Percentiles rank a stretch among this genome's conserved stretches.
Evolutionary conservation across 176 grass and related monocot genomes (phyloP).

Genomic region (Luzula sylvatica): DNA sequence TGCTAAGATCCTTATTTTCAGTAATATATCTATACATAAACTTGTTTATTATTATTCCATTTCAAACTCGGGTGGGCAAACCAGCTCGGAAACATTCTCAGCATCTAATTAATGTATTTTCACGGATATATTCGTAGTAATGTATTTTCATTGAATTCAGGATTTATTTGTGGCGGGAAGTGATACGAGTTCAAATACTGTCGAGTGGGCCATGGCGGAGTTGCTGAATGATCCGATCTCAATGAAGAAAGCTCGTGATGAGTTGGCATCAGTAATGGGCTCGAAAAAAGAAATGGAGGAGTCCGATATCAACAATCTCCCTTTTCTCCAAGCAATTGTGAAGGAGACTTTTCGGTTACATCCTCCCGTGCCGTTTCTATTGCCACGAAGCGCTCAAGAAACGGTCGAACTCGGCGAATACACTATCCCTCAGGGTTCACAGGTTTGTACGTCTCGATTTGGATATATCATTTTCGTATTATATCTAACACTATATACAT

Average conservation of each 20-base stretch:
- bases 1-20: neutral
- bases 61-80: too few relatives aligned
- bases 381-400: constrained; percentile 18
- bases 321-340: constrained; percentile 35
- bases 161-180: constrained; percentile 37
- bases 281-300: constrained; percentile 25
- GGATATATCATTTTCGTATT: too few relatives aligned
- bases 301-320: constrained; percentile 7
- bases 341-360: constrained; percentile 46
- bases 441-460: too few relatives aligned
- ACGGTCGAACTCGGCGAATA: constrained; percentile 23
- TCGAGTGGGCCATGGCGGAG: constrained; percentile 45
- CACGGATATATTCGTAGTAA: too few relatives aligned
- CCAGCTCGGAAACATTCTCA: too few relatives aligned
- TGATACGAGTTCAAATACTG: constrained; percentile 25
- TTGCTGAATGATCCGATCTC: constrained; percentile 19
- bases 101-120: neutral
- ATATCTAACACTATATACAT: neutral
- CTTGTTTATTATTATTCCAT: neutral
- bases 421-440: constrained; percentile 15
- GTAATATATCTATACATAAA: neutral
- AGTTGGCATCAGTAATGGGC: constrained; percentile 18
- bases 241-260: constrained; percentile 18
- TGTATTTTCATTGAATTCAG: too few relatives aligned
- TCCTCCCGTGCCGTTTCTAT: constrained; percentile 20